Evolutionary conservation across 441 rosid species (phyloP).

Genomic region (Bruguiera hainesii): DNA sequence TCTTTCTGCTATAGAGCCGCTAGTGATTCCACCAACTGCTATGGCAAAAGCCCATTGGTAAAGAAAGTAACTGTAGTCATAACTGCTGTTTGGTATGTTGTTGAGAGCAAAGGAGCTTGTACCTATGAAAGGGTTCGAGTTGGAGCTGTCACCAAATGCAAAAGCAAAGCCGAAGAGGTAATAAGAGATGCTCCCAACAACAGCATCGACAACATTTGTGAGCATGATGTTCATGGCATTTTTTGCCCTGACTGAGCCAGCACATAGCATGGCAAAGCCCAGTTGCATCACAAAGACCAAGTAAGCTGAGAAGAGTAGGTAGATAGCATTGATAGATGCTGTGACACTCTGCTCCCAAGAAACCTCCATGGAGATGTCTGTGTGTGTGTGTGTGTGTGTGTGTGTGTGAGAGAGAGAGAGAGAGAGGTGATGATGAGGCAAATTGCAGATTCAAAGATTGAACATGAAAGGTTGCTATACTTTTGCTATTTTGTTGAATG

Average conservation of each 20-base stretch:
- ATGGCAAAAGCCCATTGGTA: slow-evolving; percentile 92
- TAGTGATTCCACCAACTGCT: slow-evolving; percentile 78
- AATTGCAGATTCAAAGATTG: slow-evolving; percentile 16
- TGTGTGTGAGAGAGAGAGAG: too few relatives aligned
- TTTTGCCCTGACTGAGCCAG: slow-evolving; percentile 82
- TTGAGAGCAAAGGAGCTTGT: slow-evolving; percentile 54
- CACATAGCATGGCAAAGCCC: slow-evolving; percentile 91
- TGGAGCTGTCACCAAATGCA: slow-evolving; percentile 56
- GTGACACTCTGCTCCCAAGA: slow-evolving; percentile 58
- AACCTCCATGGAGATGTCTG: slow-evolving; percentile 27
- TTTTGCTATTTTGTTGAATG: neutral
- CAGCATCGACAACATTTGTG: slow-evolving; percentile 85
- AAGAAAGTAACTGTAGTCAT: slow-evolving; percentile 59
- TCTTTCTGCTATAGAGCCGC: slow-evolving; percentile 79
- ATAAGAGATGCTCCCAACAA: slow-evolving; percentile 72
- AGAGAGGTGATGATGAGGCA: slow-evolving; percentile 10
- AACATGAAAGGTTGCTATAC: slow-evolving; percentile 6
- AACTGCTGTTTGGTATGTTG: slow-evolving; percentile 40
- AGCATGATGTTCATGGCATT: slow-evolving; percentile 87
- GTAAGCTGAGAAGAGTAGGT: slow-evolving; percentile 82
- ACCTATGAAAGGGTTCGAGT: slow-evolving; percentile 64
- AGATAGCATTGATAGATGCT: slow-evolving; percentile 52
- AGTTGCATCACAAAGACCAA: slow-evolving; percentile 85
- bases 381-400: too few relatives aligned
- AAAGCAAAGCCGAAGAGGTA: slow-evolving; percentile 79